Evolutionary conservation across 2,329 filamentous ascomycete genomes (phyloP).

Genomic region (Xylaria sp.): DNA sequence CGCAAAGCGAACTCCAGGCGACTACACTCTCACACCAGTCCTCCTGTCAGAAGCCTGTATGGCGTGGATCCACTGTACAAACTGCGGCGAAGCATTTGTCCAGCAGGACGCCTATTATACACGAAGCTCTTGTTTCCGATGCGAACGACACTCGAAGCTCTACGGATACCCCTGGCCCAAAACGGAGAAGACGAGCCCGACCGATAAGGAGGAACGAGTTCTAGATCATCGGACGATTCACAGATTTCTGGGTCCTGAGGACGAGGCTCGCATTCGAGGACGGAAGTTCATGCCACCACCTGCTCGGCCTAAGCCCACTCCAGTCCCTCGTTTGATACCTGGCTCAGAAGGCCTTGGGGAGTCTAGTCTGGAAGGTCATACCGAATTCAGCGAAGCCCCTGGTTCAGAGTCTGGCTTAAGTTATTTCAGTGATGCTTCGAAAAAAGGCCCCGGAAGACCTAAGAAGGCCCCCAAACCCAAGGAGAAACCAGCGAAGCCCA

Average conservation of each 20-base stretch:
- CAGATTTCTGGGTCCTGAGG: conserved; percentile 68
- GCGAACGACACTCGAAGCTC: conserved; percentile 90
- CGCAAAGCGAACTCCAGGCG: conserved; percentile 55
- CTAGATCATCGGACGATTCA: conserved; percentile 85
- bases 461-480: conserved; percentile 16
- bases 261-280: conserved; percentile 55
- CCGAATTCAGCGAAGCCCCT: background rate
- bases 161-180: conserved; percentile 97
- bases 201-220: conserved; percentile 66
- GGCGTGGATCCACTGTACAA: conserved; percentile 85
- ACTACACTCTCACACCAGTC: conserved; percentile 75
- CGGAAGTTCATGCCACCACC: conserved; percentile 26
- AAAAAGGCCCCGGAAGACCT: conserved; percentile 25
- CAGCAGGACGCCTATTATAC: conserved; percentile 86
- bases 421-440: conserved; percentile 1
- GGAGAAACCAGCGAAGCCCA: background rate
- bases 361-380: background rate
- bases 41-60: conserved; percentile 69
- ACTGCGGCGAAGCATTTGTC: conserved; percentile 76
- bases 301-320: background rate
- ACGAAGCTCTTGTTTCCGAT: conserved; percentile 78
- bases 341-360: background rate
- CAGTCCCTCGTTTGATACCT: background rate
- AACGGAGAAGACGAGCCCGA: conserved; percentile 71
- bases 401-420: no score